These are phyloP conservation scores for Agapanthus africanus DNA, from an alignment of 106 monocot genomes.

Conservation along the genomic window DNA sequence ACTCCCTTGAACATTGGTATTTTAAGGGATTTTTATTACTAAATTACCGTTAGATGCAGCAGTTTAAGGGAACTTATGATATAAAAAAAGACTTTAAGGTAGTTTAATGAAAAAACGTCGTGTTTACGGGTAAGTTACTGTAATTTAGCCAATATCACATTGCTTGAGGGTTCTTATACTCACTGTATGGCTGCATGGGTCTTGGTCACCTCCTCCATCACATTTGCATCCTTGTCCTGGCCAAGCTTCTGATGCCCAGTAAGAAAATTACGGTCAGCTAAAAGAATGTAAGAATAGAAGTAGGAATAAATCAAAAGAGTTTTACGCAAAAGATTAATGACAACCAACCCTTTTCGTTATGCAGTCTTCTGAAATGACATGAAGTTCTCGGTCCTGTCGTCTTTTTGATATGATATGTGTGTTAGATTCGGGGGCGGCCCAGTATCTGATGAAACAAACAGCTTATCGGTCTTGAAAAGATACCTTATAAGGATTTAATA, in stretches of 20 bases:
- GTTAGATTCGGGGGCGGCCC: conserved; percentile 25
- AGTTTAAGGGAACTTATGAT: too few species aligned
- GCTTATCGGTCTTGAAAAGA: too few species aligned
- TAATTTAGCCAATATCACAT: neutral
- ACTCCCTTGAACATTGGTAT: too few species aligned
- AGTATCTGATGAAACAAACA: too few species aligned
- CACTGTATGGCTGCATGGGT: conserved; percentile 82
- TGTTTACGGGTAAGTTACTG: too few species aligned
- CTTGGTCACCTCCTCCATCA: conserved; percentile 66
- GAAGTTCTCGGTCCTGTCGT: conserved; percentile 55
- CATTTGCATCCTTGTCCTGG: conserved; percentile 47
- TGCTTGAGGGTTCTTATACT: conserved; percentile 24
- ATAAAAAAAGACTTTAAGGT: too few species aligned
- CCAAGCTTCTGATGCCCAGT: conserved; percentile 32
- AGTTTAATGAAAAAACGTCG: too few species aligned
- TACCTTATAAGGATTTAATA: too few species aligned
- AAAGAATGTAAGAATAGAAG: neutral
- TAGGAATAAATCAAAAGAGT: too few species aligned
- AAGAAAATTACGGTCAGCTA: too few species aligned
- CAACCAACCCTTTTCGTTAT: conserved; percentile 36
- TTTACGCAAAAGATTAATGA: neutral
- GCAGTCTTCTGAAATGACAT: conserved; percentile 42
- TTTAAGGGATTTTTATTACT: too few species aligned
- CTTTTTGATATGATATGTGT: conserved; percentile 25
- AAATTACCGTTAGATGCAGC: too few species aligned